phyloP scores from a whole-genome alignment of 2,329 filamentous ascomycete genomes.

The Alternaria ventricosa region DNA sequence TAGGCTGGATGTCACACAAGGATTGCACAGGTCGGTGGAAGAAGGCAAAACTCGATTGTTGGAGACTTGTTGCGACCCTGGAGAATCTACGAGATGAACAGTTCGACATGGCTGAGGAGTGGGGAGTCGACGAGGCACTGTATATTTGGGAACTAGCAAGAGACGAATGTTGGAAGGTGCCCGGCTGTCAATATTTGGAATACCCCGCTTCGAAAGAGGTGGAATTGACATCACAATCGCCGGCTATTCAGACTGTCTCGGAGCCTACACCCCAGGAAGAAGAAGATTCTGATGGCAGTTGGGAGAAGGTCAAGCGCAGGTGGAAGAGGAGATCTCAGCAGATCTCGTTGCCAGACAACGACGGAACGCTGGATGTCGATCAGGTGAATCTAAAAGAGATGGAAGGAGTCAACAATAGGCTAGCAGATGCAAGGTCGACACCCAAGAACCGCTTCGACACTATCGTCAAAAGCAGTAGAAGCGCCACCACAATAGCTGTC shows the following conservation, averaged over 20 bases:
- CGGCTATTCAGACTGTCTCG: background rate
- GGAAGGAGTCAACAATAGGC: background rate
- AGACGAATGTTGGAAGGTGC: constrained; percentile 7
- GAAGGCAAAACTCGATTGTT: constrained; percentile 6
- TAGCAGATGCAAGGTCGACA: background rate
- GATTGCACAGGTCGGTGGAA: constrained; percentile 1
- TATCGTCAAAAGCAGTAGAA: background rate
- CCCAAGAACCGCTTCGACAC: background rate
- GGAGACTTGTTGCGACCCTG: constrained; percentile 4
- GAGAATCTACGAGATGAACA: constrained; percentile 9
- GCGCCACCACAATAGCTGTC: background rate
- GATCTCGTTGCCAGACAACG: background rate
- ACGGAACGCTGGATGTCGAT: background rate
- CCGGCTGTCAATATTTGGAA: background rate
- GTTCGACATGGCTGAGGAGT: background rate
- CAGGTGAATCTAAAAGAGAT: background rate
- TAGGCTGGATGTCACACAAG: background rate
- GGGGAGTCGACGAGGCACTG: constrained; percentile 8
- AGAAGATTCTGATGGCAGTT: background rate
- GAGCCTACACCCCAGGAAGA: background rate
- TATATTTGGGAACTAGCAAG: constrained; percentile 10
- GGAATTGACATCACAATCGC: background rate
- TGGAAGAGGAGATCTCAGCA: background rate
- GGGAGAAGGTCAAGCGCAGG: background rate
- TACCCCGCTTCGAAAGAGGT: background rate